Base-by-base conservation (phyloP, 1,284 basidiomycete genomes). In the Moesziomyces globuligerus region DNA sequence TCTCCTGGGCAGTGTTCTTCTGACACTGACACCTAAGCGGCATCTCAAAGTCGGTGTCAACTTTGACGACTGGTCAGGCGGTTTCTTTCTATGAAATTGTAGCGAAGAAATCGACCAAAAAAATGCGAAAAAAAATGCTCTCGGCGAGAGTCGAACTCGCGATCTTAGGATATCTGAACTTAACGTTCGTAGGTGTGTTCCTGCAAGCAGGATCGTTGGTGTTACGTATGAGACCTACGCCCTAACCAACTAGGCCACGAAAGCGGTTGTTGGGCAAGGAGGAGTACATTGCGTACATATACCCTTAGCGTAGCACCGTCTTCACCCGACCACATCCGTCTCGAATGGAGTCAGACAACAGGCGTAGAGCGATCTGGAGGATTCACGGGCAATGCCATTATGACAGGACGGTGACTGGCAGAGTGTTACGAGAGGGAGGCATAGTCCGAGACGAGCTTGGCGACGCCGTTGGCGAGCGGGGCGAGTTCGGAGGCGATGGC, bases 401-500 rank as follows among this genome's bases (percentile, higher is more conserved):
- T 4, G 32, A 3, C 23, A 26, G 10, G 18, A 23, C 26, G 42
- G 21, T 10, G 7, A 9, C 13, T 1, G 1, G 24, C 36, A 28
- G 0, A 29, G 3, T 9, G 11, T 34, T 36, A 41, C 24, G 26
- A 52, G n/a, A 62, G 25, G 7, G 55, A 48, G 24, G 57, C 68
- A 37, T 58, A 65, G 38, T 72, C 69, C 15, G 49, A 45, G 3
- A 81, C 80, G 13, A 80, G 65, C 51, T 72, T 74, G 15, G 68
- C 73, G 1, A 80, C 77, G 9, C 64, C 65, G 29, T 72, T 71
- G 13, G 74, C 79, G 10, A 81, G 55, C 21, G 56, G 61, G 29
- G 95, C 92, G 17, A 91, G 91, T 70, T 91, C 89, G 15, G 87
- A 84, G 53, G 87, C 87, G 39, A 89, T 86, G 37, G 86, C 86